Evolutionary conservation across 2,329 filamentous ascomycete genomes (phyloP), one percentile per base, ranked within the genome.

Genomic region (Calonectria pteridis): DNA sequence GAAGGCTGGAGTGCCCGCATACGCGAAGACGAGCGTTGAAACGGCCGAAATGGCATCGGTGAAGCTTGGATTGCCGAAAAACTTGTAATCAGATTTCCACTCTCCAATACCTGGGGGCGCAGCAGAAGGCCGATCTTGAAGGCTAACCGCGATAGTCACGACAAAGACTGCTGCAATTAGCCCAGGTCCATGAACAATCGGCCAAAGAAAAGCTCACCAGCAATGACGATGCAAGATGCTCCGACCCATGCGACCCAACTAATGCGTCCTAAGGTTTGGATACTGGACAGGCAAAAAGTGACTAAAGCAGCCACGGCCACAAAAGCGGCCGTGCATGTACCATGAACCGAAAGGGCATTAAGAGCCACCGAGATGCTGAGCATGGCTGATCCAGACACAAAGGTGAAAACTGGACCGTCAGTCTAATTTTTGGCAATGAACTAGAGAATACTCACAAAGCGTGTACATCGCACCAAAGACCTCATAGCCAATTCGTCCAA

Each of bases 401-500:
- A 46, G 14, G 73, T 72, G 64, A 67, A 85, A 83, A 81, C 33
- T 33, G 13, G 33, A 33, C 10, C 7, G 4, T 33, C 9, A 33
- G 33, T 33, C 13, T 6, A 6, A 33, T 33, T 6, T 11, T 33
- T 33, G 33, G 29, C 10, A 33, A 33, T 33, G 10, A 33, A 11
- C 5, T 33, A 11, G 5, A 33, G 33, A 11, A 6, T 33, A 33
- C 33, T 33, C 33, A 33, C 33, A 73, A 87, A 69, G 77, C 78
- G 74, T n/a, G 72, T 83, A 82, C 11, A 76, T 74, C 35, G 74
- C 74, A 10, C 81, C 84, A 62, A 88, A 82, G 29, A 87, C 58
- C 66, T 85, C 85, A 14, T 84, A 83, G 1, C 87, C 87, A 10
- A 84, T 71, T 5, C 81, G 83, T 18, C 88, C 88, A 86, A n/a